Evolutionary conservation across 2,329 filamentous ascomycete species (phyloP), one percentile per base, ranked within the genome.

Genomic region (Cladosporium sp.): DNA sequence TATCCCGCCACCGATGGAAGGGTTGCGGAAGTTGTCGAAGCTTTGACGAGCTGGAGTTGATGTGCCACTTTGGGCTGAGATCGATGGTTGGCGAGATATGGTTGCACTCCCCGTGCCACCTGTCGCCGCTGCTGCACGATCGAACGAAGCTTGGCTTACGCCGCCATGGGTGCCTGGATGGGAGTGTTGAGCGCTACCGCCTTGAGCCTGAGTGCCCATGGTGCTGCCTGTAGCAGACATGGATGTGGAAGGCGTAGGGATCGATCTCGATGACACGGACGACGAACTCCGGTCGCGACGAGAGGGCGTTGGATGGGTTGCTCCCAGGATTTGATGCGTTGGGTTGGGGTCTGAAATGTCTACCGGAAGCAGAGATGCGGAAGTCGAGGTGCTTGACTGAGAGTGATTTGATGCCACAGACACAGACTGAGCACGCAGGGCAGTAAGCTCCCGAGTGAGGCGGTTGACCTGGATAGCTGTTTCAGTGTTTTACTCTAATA

Each of bases 381-480:
- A 79, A 57, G 79, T 79, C 3, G 84, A 78, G 62, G 80, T 81
- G 11, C 84, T 85, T n/a, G 84, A 86, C 11, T 84, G 73, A 52
- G 74, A 77, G 52, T 79, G 73, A 8, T 85, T 89, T 10, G 85
- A 88, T 58, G 86, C 85, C 31, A 88, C 86, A 1, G 85, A 88
- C 6, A 86, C 84, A 10, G 86, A 86, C 65, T 77, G 86, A 28
- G 87, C 85, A 66, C 93, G 91, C n/a, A 98, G 87, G 62, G 92
- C 83, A 18, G 90, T 89, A 40, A 98, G 87, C 77, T 98, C 94
- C 65, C 94, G 90, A 0, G 92, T 96, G 35, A 98, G 84, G 37
- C 94, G 92, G 80, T 98, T 98, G 67, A 97, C 91, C 92, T 94
- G 74, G 12, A 37, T 26, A 40, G n/a, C 18, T 7, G 11, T 35